Evolutionary conservation across 192 early-diverging fungal genomes (phyloP), one percentile per base, ranked within the genome.

Genomic region (Coemansia sp.): DNA sequence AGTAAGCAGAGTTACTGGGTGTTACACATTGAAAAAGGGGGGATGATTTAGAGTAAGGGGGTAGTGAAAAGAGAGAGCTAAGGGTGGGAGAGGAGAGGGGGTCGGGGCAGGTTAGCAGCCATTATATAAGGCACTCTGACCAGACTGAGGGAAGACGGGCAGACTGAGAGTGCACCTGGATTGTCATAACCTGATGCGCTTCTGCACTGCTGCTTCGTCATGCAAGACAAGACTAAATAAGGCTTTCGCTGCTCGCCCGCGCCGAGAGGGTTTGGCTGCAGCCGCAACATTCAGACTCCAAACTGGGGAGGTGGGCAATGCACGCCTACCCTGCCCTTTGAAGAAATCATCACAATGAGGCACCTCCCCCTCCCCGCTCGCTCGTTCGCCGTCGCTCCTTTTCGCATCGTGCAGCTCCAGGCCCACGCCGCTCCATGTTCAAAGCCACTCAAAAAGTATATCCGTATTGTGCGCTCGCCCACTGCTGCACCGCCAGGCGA

Each of bases 131-230:
- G 62, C 15, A 19, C 37, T 15, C 34, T 15, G 32, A 15, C 14
- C 62, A 44, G 44, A 45, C 44, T 45, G 44, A 45, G 44, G 44
- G 8, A 9, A 42, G 41, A 4, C 8, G 29, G 32, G 34, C 17
- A 61, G 59, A 41, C 41, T 64, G 42, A 38, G 63, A 38, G 67
- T 44, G 67, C 67, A 36, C 67, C 63, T 64, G 69, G 74, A 76
- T 76, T 70, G 74, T 60, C 74, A 70, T 70, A 76, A 76, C 74
- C 74, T 38, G 74, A 76, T 70, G 74, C 41, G 65, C 72, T 53
- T 59, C 37, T 57, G 50, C 53, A 60, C 64, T 41, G 55, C 64
- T 66, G 65, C 51, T 69, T 60, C 62, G 46, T 51, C 53, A 72
- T 72, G 69, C 68, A 70, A 44, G 57, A 14, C 25, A 37, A 64